Base-by-base conservation (phyloP, 257 asterid genomes). In the Salvia miltiorrhiza region DNA sequence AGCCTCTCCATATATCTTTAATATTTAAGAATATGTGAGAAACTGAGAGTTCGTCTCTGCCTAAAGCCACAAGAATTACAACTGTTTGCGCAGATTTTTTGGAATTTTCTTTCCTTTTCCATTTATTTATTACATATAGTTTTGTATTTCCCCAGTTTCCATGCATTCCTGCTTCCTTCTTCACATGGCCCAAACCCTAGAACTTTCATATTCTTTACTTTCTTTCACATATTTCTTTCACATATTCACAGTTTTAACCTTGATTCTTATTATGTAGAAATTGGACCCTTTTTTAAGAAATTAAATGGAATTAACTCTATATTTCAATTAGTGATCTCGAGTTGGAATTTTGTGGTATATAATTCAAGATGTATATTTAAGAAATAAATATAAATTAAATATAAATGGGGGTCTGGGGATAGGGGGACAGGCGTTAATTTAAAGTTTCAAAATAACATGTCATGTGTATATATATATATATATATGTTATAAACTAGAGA, bases 1-100 rank as follows among this genome's bases (percentile, higher is more conserved):
- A n/a, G n/a, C n/a, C 3, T 30, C 3, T 30, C 35, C 6, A 30
- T 6, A 30, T 30, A 4, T 30, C 35, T 8, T 37, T 7, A 37
- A 37, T 37, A 37, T 11, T 53, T 24, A 12, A 24, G 10, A 53
- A 52, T 52, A 41, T 10, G 60, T 74, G 50, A 74, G 84, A 73
- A 60, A 69, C 77, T 75, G 77, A 43, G 77, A 77, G 67, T 70
- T 65, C 54, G 49, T 83, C 78, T 68, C 85, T 58, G 85, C 77
- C 65, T 64, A 77, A 71, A 63, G 79, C 74, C 81, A 77, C 76
- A 60, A 74, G 32, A 60, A 70, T 32, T 73, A 55, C 45, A 62
- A 52, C 63, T 44, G 50, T 57, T 59, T 58, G 78, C 61, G 57
- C 50, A 66, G 69, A 67, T 77, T 37, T 58, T 41, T 74, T 72